Percentiles rank a stretch among this genome's conserved stretches.
Evolutionary conservation across 2,329 filamentous ascomycete genomes (phyloP).

Genomic region (Curvularia spicifera): DNA sequence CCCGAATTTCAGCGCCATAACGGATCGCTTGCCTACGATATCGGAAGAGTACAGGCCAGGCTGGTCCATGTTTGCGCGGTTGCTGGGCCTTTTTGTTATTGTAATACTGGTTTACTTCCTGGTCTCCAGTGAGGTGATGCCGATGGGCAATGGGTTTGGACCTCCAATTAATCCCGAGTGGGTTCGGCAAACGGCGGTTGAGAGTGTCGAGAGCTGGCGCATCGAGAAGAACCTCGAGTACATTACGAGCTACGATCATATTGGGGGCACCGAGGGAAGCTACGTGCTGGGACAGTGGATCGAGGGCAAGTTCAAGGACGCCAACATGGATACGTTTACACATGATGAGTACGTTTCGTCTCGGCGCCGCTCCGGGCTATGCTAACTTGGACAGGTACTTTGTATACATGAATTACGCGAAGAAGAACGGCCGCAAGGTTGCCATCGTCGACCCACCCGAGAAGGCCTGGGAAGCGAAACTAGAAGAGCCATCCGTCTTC

Average conservation of each 20-base stretch:
- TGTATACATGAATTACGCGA: conserved; percentile 93
- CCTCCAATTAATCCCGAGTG: conserved; percentile 84
- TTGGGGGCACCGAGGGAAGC: conserved; percentile 94
- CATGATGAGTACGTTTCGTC: conserved; percentile 65
- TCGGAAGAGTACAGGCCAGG: conserved; percentile 59
- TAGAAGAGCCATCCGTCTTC: conserved; percentile 81
- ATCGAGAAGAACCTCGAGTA: conserved; percentile 74
- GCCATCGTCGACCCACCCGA: conserved; percentile 76
- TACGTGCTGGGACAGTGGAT: conserved; percentile 85
- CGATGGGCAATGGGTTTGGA: conserved; percentile 62
- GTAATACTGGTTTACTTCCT: conserved; percentile 80
- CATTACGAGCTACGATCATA: conserved; percentile 83
- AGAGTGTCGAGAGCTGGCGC: conserved; percentile 69
- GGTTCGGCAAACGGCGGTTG: conserved; percentile 76
- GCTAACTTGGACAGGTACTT: conserved; percentile 60
- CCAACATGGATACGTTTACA: conserved; percentile 75
- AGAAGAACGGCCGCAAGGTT: conserved; percentile 75
- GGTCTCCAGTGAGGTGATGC: conserved; percentile 84
- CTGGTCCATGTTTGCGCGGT: conserved; percentile 73
- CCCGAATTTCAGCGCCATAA: conserved; percentile 35
- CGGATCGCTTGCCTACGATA: conserved; percentile 50
- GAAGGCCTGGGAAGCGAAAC: conserved; percentile 74
- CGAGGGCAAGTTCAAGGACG: conserved; percentile 74
- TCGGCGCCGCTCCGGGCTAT: not conserved
- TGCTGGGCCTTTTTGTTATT: conserved; percentile 77